Evolutionary conservation across 2,329 filamentous ascomycete species (phyloP).

Genomic region (Didymella glomerata): DNA sequence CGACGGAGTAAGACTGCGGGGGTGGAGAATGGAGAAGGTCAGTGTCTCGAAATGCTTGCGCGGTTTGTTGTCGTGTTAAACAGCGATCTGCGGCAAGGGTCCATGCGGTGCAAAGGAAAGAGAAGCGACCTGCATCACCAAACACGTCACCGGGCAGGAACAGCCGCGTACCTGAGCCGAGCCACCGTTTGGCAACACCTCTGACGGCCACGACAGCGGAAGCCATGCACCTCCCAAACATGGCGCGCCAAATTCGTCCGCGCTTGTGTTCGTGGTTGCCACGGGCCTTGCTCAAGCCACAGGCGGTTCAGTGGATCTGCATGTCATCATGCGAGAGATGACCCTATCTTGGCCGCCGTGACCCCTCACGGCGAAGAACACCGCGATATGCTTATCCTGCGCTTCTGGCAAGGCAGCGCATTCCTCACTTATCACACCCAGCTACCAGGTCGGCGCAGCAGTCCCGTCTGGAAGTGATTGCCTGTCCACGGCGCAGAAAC

Average conservation of each 20-base stretch:
- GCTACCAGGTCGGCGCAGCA: conserved; percentile 1
- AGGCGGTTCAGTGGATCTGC: conserved; percentile 21
- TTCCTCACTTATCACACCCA: conserved; percentile 7
- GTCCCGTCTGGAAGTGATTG: neutral
- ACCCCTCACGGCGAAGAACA: conserved; percentile 18
- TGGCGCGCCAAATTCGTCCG: conserved; percentile 8
- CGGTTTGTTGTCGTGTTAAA: conserved; percentile 12
- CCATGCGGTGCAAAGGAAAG: conserved; percentile 16
- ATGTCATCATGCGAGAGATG: conserved; percentile 29
- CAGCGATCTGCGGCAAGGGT: conserved; percentile 18
- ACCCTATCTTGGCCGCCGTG: conserved; percentile 14
- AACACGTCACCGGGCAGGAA: conserved; percentile 16
- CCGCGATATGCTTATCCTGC: conserved; percentile 10
- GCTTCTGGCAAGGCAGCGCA: conserved; percentile 12
- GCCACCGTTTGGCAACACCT: conserved; percentile 12
- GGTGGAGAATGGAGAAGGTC: conserved; percentile 5
- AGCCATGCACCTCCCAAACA: conserved; percentile 12
- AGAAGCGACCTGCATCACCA: conserved; percentile 15
- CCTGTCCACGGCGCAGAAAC: conserved; percentile 9
- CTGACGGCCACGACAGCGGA: conserved; percentile 20
- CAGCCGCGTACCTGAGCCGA: conserved; percentile 20
- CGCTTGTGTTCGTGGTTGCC: conserved; percentile 12
- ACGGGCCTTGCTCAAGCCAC: conserved; percentile 19
- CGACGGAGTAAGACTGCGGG: conserved; percentile 14
- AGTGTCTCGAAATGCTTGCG: conserved; percentile 9